Base-by-base conservation (phyloP, 345 rosid genomes). In the Brassica nigra region DNA sequence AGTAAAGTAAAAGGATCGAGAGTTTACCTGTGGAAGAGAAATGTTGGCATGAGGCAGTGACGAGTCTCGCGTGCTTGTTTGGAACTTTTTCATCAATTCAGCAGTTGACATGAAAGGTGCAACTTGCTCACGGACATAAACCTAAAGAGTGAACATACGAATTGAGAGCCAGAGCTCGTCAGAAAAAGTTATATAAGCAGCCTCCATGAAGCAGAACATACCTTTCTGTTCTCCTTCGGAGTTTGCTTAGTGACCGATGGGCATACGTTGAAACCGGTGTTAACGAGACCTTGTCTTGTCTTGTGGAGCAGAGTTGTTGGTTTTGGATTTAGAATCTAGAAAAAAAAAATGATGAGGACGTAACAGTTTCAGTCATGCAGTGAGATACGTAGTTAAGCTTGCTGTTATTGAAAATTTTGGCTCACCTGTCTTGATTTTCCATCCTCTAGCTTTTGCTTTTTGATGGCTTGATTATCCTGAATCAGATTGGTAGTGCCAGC, bases 401-500 rank as follows among this genome's bases (percentile, higher is more conserved):
- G 37, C 37, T 27, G 55, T 44, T 42, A 15, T 3, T 18, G 28
- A 30, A 74, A 64, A 12, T 18, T 55, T 42, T 39, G 30, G 58
- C 36, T 76, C 74, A 93, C 99, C 95, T 89, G 97, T 90, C 95
- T 91, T 30, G 97, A 85, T 71, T 71, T 86, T 71, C 99, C 99
- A 66, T 87, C 98, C 0, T 93, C 99, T 71, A 96, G 89, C 90
- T 91, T 93, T 88, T 96, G 99, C 78, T 92, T 86, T 83, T 96
- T 96, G 71, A 96, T 86, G 15, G 99, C 97, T 86, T 92, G 99
- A 79, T 90, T 91, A 80, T 96, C 98, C 77, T 89, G 97, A 78
- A 83, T 89, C 71, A 93, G 82, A 81, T 54, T 84, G 71, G 88
- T 82, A 66, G 91, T 86, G 42, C 85, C 87, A 57, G 84, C 67